Evolutionary conservation across 208 protist genomes (phyloP).

Genomic region (Acanthamoeba sp.): DNA sequence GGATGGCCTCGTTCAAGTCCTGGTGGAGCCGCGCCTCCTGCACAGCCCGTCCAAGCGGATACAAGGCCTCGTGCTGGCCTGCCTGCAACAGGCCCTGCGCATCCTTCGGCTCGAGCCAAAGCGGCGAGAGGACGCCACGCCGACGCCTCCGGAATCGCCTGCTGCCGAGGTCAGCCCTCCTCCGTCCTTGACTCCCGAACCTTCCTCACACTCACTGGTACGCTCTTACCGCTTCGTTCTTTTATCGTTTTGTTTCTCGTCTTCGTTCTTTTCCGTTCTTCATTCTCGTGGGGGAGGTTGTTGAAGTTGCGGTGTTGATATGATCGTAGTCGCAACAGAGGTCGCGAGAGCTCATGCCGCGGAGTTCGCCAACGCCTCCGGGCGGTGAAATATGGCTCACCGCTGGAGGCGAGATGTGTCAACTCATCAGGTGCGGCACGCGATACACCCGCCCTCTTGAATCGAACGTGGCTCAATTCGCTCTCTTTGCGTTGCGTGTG

Average conservation of each 20-base stretch:
- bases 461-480: not conserved
- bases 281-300: no score
- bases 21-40: not conserved
- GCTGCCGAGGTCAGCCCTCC: not conserved
- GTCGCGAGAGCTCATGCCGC: not conserved
- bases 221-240: no score
- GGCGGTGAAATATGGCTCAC: not conserved
- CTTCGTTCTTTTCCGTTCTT: no score
- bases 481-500: not conserved
- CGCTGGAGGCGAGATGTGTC: not conserved
- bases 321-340: no score
- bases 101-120: not conserved
- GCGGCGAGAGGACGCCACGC: not conserved
- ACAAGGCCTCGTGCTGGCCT: conserved; percentile 4
- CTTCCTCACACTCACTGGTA: no score
- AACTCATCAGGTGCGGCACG: not conserved
- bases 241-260: no score
- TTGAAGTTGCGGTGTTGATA: no score
- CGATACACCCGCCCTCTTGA: no score
- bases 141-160: not conserved
- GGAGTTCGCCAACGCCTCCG: not conserved
- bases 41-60: not conserved
- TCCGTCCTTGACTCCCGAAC: not conserved
- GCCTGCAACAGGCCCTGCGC: not conserved
- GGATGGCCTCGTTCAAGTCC: not conserved